A percentile compares a stretch with the other conserved stretches of the same genome.
phyloP scores from a whole-genome alignment of 305 asterid species.

The Solanum hybrid region DNA sequence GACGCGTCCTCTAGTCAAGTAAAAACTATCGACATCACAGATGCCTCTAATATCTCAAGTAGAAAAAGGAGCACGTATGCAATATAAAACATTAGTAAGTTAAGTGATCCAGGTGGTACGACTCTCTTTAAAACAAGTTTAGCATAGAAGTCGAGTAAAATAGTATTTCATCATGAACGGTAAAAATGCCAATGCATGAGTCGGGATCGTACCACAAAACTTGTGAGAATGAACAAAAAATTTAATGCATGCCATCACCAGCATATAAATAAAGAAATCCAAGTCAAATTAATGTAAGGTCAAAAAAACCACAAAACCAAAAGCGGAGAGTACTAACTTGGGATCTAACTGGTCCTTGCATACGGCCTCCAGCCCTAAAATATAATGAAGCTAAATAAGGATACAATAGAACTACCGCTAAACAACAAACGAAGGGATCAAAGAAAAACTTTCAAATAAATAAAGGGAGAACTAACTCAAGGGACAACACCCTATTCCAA shows the following conservation, averaged over 20 bases:
- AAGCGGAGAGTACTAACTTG: background rate
- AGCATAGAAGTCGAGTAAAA: background rate
- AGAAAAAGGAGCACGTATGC: background rate
- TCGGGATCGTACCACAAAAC: background rate
- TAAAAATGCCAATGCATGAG: background rate
- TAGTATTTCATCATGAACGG: background rate
- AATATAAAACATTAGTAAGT: background rate
- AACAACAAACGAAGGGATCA: background rate
- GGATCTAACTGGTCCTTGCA: background rate
- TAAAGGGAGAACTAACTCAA: background rate
- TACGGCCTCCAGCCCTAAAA: background rate
- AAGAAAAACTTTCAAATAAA: background rate
- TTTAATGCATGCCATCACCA: background rate
- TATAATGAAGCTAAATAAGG: background rate
- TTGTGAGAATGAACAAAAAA: background rate
- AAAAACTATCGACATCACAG: background rate
- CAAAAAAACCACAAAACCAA: background rate
- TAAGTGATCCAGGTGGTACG: background rate
- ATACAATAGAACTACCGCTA: background rate
- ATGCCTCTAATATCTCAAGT: background rate
- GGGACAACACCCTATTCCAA: background rate
- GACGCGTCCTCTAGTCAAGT: background rate
- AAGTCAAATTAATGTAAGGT: background rate
- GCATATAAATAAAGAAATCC: background rate
- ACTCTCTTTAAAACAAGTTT: background rate